These are phyloP conservation scores for Cladophialophora exuberans DNA, from an alignment of 2,329 filamentous ascomycete species.

Conservation along the genomic window DNA sequence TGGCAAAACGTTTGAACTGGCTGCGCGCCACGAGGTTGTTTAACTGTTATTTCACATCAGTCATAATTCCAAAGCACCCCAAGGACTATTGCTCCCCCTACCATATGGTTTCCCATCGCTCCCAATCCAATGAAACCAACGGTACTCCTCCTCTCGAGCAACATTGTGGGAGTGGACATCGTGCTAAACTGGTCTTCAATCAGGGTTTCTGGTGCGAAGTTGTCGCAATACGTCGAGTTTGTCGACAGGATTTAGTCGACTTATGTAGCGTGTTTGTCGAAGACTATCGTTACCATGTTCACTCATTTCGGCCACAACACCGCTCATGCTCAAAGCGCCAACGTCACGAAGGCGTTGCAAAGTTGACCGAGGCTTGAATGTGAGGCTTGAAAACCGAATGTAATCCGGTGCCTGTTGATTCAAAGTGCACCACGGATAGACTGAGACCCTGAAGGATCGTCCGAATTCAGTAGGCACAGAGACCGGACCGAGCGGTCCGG, in stretches of 20 bases:
- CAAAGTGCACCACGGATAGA: not conserved
- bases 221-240: not conserved
- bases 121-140: conserved; percentile 3
- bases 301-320: not conserved
- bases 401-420: not conserved
- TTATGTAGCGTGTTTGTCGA: not conserved
- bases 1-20: conserved; percentile 6
- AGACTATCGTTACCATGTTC: not conserved
- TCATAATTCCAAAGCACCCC: not conserved
- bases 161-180: not conserved
- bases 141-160: conserved; percentile 1
- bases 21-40: conserved; percentile 3
- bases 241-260: not conserved
- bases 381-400: not conserved
- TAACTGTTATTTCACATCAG: not conserved
- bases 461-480: too few species aligned
- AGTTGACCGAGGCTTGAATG: not conserved
- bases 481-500: too few species aligned
- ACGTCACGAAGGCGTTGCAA: not conserved
- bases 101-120: conserved; percentile 6
- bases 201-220: not conserved
- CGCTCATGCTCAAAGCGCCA: not conserved
- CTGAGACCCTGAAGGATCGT: not conserved
- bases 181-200: not conserved
- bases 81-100: not conserved